phyloP scores from a whole-genome alignment of 495 filamentous ascomycete species.

The Penicillium antarcticum region DNA sequence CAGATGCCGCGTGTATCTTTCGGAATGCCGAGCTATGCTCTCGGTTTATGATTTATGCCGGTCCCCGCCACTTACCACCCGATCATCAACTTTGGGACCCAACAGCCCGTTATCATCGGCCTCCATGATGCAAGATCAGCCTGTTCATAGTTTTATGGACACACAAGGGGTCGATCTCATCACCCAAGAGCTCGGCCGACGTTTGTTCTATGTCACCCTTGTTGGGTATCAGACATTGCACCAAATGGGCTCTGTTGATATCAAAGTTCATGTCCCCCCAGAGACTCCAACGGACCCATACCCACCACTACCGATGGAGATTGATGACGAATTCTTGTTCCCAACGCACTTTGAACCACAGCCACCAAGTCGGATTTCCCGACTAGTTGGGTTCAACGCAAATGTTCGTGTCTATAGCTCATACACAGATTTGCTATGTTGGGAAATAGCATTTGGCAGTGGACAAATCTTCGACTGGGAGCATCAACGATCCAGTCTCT shows the following conservation, averaged over 20 bases:
- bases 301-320: conserved; percentile 73
- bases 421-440: conserved; percentile 62
- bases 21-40: conserved; percentile 69
- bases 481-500: conserved; percentile 61
- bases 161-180: conserved; percentile 55
- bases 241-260: conserved; percentile 65
- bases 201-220: conserved; percentile 76
- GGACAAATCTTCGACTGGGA: conserved; percentile 69
- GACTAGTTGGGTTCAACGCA: conserved; percentile 72
- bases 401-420: conserved; percentile 68
- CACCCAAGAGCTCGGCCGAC: conserved; percentile 70
- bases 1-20: conserved; percentile 64
- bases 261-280: conserved; percentile 63
- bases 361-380: conserved; percentile 57
- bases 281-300: conserved; percentile 70
- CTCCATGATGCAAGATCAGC: conserved; percentile 23
- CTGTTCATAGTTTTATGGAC: conserved; percentile 15
- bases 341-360: conserved; percentile 59
- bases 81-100: conserved; percentile 8
- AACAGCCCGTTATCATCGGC: conserved; percentile 27
- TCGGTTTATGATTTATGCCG: conserved; percentile 63
- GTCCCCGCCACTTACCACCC: conserved; percentile 28
- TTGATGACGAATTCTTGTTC: conserved; percentile 77
- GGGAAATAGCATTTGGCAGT: conserved; percentile 72
- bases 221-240: conserved; percentile 60